Evolutionary conservation across 139 green algal genomes (phyloP).

Genomic region (Chlorella vulgaris): DNA sequence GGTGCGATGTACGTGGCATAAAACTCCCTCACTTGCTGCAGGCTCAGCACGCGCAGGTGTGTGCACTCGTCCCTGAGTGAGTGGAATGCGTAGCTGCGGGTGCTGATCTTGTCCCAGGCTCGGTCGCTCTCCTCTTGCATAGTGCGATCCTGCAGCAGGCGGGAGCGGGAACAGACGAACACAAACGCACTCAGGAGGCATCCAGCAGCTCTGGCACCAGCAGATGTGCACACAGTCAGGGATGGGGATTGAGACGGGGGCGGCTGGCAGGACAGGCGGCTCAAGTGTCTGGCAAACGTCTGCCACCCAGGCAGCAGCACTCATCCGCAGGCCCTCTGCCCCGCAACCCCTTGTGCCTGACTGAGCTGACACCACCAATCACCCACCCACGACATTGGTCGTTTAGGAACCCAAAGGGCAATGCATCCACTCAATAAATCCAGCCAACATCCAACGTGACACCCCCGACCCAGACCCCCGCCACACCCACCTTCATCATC

Average conservation of each 20-base stretch:
- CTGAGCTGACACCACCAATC: too few species aligned
- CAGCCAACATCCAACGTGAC: neutral
- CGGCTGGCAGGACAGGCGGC: too few species aligned
- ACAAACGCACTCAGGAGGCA: neutral
- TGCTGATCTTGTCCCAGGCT: slow-evolving; percentile 82
- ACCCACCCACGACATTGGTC: too few species aligned
- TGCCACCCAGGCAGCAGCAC: too few species aligned
- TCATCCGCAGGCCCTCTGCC: too few species aligned
- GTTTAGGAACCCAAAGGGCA: too few species aligned
- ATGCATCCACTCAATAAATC: too few species aligned
- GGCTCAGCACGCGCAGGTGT: slow-evolving; percentile 46
- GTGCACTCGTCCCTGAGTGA: slow-evolving; percentile 60
- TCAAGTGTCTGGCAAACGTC: too few species aligned
- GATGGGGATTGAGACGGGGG: too few species aligned
- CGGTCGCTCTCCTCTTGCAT: slow-evolving; percentile 81
- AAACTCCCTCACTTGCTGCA: slow-evolving; percentile 42
- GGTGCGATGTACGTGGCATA: slow-evolving; percentile 44
- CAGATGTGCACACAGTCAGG: too few species aligned
- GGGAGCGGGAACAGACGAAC: neutral
- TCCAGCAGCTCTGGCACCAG: too few species aligned
- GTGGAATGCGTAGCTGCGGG: slow-evolving; percentile 70
- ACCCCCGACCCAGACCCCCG: neutral
- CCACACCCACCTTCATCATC: slow-evolving; percentile 69
- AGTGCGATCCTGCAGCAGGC: slow-evolving; percentile 31
- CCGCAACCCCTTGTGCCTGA: too few species aligned